Base-by-base conservation (phyloP, 192 early-diverging fungal genomes). In the Coemansia sp. region DNA sequence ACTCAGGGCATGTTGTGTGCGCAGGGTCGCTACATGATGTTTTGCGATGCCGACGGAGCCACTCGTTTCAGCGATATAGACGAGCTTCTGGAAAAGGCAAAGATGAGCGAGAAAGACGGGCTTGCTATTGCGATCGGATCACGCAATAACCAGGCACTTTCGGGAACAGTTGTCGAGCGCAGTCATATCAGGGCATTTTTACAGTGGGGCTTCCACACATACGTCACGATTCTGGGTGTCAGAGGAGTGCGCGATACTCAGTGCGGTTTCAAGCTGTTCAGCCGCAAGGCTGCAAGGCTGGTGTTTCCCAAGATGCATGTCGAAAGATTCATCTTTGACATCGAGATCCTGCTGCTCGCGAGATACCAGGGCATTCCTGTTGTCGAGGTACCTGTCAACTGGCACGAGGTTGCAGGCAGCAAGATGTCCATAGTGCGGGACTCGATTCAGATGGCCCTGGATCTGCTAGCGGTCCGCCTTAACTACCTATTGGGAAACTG, bases 291-390 rank as follows among this genome's bases (percentile, higher is more conserved):
- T 0, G 94, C 91, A 0, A 83, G 83, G 48, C 68, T 73, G 32
- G 90, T 99, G 40, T 94, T 95, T 65, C 86, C 90, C 20, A 88
- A 88, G 69, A 93, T 97, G 91, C 96, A 99, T 60, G 93, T 94
- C 3, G 92, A 96, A 69, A 85, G 96, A 25, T 99, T 95, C 90
- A 96, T 99, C 73, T 99, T 99, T 83, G 96, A 99, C 73, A 93
- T 99, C 59, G 96, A 99, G 77, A 78, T 95, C 55, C 77, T 99
- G 45, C 83, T 99, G 71, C 84, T 97, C 58, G 94, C 93, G 2
- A 72, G 87, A 31, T 80, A 84, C 49, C 80, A 87, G 28, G 52
- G 76, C 1, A 92, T 95, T 22, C 92, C 91, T 3, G 87, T 99
- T 31, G 83, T 77, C 5, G 96, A 99, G 71, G 93, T 97, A 7